A percentile compares a stretch with the other conserved stretches of the same genome.
Conservation (phyloP, 2,329 filamentous ascomycete species). For the Cytospora piceicola region DNA sequence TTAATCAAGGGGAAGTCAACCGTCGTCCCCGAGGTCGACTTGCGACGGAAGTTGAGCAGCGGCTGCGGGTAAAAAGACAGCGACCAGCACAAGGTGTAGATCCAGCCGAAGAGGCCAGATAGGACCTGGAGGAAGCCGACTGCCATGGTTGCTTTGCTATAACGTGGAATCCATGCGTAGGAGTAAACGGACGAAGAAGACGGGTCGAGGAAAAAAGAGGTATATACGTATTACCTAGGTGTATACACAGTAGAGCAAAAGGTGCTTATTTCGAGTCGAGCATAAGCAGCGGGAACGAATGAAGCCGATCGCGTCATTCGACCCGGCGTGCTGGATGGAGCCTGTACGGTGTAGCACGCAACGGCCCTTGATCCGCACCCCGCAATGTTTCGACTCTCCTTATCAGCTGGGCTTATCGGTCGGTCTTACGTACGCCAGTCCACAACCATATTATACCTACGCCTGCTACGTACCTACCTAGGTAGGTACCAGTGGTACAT, state of each 20-base stretch:
- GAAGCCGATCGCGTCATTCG: background rate
- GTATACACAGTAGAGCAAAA: too few relatives aligned
- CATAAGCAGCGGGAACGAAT: background rate
- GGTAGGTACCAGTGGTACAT: too few relatives aligned
- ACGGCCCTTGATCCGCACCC: too few relatives aligned
- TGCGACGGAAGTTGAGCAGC: conserved; percentile 75
- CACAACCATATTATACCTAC: too few relatives aligned
- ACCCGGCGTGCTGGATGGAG: background rate
- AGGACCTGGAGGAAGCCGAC: conserved; percentile 50
- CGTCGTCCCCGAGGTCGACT: conserved; percentile 79
- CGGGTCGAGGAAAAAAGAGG: background rate
- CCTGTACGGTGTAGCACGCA: too few relatives aligned
- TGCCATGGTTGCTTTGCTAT: conserved; percentile 29
- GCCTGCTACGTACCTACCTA: too few relatives aligned
- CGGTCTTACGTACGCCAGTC: background rate
- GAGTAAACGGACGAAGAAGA: background rate
- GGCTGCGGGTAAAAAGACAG: conserved; percentile 92
- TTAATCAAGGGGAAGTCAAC: conserved; percentile 87
- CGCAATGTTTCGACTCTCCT: background rate
- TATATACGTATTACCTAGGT: too few relatives aligned
- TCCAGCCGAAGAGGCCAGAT: conserved; percentile 71
- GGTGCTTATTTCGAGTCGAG: background rate
- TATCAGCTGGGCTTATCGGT: background rate
- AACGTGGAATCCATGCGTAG: conserved; percentile 6
- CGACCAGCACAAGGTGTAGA: conserved; percentile 79